phyloP scores from a whole-genome alignment of 225 moss, liverwort and hornwort genomes.

The Bryoerythrophyllum caledonicum region DNA sequence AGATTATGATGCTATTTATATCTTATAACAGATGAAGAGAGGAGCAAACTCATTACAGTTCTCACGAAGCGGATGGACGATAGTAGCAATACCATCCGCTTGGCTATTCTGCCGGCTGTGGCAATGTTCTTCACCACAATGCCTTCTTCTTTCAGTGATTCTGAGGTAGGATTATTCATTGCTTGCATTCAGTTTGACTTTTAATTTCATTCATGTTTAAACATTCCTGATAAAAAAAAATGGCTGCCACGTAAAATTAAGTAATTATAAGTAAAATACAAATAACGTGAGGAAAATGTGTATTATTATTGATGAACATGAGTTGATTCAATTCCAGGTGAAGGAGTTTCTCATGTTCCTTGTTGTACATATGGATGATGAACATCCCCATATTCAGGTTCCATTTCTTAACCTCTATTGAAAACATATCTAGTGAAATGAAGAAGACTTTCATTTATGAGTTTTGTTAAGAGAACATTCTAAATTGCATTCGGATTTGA shows the following conservation, averaged over 20 bases:
- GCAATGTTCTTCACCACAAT: conserved; percentile 71
- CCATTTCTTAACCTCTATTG: neutral
- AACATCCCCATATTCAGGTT: conserved; percentile 66
- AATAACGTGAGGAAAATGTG: neutral
- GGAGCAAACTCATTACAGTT: conserved; percentile 59
- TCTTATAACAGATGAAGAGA: conserved; percentile 44
- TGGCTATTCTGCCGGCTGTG: conserved; percentile 84
- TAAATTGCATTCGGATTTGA: neutral
- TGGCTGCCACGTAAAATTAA: neutral
- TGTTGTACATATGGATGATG: conserved; percentile 80
- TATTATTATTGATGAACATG: neutral
- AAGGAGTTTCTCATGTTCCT: conserved; percentile 61
- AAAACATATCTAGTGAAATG: too few relatives aligned
- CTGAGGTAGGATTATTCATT: conserved; percentile 37
- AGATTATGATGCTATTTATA: neutral
- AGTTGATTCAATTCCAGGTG: conserved; percentile 43
- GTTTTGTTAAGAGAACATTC: too few relatives aligned
- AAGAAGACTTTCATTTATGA: too few relatives aligned
- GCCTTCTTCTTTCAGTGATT: conserved; percentile 53
- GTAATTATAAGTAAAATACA: neutral
- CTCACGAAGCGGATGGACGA: conserved; percentile 87
- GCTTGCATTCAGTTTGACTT: neutral
- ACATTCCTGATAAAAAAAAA: neutral
- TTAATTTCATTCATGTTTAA: too few relatives aligned
- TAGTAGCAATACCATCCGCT: conserved; percentile 74